A percentile compares a stretch with the other conserved stretches of the same genome.
These are phyloP conservation scores for Termitomyces sp. DNA, from an alignment of 1,284 basidiomycete genomes.

Conservation along the genomic window DNA sequence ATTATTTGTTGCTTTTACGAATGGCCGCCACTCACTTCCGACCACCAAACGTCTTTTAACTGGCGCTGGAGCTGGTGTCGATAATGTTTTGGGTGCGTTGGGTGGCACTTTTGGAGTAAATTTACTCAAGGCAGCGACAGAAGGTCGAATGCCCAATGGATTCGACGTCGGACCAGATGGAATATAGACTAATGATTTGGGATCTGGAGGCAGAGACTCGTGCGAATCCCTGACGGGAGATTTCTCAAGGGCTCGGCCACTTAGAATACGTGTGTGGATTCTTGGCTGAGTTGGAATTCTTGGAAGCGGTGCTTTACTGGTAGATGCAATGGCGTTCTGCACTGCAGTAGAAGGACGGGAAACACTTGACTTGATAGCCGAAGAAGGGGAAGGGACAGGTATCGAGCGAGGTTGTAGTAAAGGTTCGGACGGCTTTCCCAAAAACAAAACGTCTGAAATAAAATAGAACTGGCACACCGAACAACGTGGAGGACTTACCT, in stretches of 20 bases:
- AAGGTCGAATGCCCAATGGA: conserved; percentile 47
- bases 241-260: conserved; percentile 18
- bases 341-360: neutral
- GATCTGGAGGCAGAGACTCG: conserved; percentile 31
- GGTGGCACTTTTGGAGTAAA: neutral
- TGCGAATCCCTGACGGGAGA: conserved; percentile 8
- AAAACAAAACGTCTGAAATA: neutral
- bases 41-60: conserved; percentile 29
- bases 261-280: conserved; percentile 6
- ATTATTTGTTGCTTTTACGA: conserved; percentile 11
- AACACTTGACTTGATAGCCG: neutral
- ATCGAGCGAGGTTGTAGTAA: neutral
- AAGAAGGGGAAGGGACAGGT: conserved; percentile 1
- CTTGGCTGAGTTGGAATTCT: conserved; percentile 9
- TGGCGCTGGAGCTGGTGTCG: conserved; percentile 2
- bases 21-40: conserved; percentile 27
- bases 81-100: conserved; percentile 11
- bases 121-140: conserved; percentile 13
- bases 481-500: conserved; percentile 7
- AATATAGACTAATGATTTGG: conserved; percentile 32
- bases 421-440: neutral
- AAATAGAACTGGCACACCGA: neutral
- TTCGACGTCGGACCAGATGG: conserved; percentile 39
- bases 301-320: conserved; percentile 22
- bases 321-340: conserved; percentile 24